Evolutionary conservation across 1,284 basidiomycete genomes (phyloP).

Genomic region (Trichosporon ovoides): DNA sequence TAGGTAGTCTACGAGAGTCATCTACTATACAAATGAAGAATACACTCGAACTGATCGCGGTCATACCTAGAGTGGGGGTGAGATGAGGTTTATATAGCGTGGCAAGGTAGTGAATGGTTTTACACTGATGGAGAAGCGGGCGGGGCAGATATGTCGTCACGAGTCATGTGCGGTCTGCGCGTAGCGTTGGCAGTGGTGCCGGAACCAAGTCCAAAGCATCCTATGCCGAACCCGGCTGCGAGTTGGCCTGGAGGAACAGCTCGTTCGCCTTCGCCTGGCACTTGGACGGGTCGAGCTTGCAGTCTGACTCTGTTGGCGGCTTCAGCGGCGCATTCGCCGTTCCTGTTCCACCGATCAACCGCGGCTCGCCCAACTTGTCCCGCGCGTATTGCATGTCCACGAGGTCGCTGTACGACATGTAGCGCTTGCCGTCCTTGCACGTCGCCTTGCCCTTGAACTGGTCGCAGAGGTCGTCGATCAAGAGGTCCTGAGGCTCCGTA

Average conservation of each 20-base stretch:
- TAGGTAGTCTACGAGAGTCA: neutral
- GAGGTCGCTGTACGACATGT: constrained; percentile 21
- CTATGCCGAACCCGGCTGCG: neutral
- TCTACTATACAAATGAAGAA: constrained; percentile 3
- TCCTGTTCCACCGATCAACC: neutral
- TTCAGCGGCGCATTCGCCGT: neutral
- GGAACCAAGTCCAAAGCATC: neutral
- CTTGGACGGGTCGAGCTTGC: constrained; percentile 13
- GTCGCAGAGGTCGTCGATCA: constrained; percentile 48
- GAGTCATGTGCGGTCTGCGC: too few species aligned
- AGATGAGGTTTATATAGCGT: neutral
- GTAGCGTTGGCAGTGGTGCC: neutral
- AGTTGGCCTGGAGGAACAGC: constrained; percentile 15
- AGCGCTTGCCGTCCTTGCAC: constrained; percentile 38
- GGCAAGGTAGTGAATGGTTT: neutral
- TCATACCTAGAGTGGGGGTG: neutral
- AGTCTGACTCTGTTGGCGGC: neutral
- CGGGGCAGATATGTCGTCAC: neutral
- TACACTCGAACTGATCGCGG: neutral
- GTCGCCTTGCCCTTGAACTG: constrained; percentile 45
- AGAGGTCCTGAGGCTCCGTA: constrained; percentile 29
- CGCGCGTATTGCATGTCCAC: constrained; percentile 11
- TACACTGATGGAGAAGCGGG: neutral
- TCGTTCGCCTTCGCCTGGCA: constrained; percentile 21
- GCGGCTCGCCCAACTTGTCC: neutral